Evolutionary conservation across 164 flowering plant genomes (phyloP).

Genomic region (Magnolia sinica): DNA sequence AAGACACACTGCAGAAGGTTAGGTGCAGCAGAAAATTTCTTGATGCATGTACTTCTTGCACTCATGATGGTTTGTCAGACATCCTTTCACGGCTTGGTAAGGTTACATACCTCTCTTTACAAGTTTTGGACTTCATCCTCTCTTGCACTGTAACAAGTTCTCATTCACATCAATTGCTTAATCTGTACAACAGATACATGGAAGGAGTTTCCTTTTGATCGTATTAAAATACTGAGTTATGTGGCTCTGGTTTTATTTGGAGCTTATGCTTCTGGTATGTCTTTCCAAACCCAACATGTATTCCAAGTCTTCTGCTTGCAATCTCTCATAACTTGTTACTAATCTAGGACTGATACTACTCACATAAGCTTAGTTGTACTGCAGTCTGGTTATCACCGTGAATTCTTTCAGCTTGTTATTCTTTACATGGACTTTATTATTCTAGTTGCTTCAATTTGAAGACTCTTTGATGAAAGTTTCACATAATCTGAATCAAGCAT

Average conservation of each 20-base stretch:
- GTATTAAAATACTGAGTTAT: slow-evolving; percentile 18
- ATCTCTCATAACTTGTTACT: neutral
- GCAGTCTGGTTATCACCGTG: neutral
- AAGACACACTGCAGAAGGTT: slow-evolving; percentile 21
- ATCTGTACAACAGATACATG: slow-evolving; percentile 21
- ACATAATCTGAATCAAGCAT: neutral
- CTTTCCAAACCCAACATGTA: neutral
- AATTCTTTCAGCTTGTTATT: neutral
- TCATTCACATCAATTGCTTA: neutral
- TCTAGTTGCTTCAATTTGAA: neutral
- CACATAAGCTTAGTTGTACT: too few species aligned
- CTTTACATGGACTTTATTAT: neutral
- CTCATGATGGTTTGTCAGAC: slow-evolving; percentile 20
- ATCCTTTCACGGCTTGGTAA: slow-evolving; percentile 22
- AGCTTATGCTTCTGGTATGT: slow-evolving; percentile 20
- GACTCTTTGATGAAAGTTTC: neutral
- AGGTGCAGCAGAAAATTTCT: slow-evolving; percentile 22
- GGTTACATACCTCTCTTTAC: neutral
- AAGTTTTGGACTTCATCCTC: neutral
- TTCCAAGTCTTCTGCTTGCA: neutral
- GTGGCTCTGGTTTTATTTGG: slow-evolving; percentile 23
- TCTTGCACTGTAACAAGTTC: neutral
- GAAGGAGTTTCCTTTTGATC: slow-evolving; percentile 28
- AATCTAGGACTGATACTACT: neutral
- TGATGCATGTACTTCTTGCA: slow-evolving; percentile 21